phyloP scores from a whole-genome alignment of 768 basidiomycete species.

The Cystofilobasidium capitatum region DNA sequence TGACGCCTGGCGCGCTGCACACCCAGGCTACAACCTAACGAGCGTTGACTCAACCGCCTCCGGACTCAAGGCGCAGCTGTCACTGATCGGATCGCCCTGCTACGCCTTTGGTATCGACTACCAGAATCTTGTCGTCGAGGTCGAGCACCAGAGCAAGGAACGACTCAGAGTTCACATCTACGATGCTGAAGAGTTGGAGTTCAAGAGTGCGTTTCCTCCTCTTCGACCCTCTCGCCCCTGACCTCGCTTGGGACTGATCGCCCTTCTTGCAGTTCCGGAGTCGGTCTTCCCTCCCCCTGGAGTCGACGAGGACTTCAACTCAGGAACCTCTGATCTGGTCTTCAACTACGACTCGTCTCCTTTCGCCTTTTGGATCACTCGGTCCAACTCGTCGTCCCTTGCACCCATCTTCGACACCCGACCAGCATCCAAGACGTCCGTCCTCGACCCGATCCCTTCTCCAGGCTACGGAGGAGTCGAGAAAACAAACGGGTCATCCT shows the following conservation, averaged over 20 bases:
- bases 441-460: slow-evolving; percentile 42
- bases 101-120: slow-evolving; percentile 55
- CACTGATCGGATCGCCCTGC: slow-evolving; percentile 40
- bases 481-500: slow-evolving; percentile 5
- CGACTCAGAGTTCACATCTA: slow-evolving; percentile 41
- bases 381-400: slow-evolving; percentile 30
- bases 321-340: slow-evolving; percentile 55
- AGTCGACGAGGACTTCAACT: slow-evolving; percentile 46
- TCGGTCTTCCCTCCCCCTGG: slow-evolving; percentile 50
- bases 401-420: slow-evolving; percentile 60
- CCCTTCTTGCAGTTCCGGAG: slow-evolving; percentile 46
- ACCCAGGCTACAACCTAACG: slow-evolving; percentile 51
- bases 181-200: slow-evolving; percentile 47
- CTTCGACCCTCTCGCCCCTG: not conserved
- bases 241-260: not conserved
- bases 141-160: slow-evolving; percentile 46
- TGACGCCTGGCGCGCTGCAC: slow-evolving; percentile 22
- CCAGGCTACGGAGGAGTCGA: slow-evolving; percentile 18
- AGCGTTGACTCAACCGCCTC: slow-evolving; percentile 43
- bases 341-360: slow-evolving; percentile 57
- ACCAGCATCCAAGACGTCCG: slow-evolving; percentile 48
- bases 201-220: slow-evolving; percentile 41
- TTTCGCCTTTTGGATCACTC: slow-evolving; percentile 72
- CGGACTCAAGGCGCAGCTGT: slow-evolving; percentile 23
- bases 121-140: slow-evolving; percentile 44